Percentiles rank a stretch among this genome's conserved stretches.
Evolutionary conservation across 768 basidiomycete species (phyloP).

Genomic region (Trametes villosa): DNA sequence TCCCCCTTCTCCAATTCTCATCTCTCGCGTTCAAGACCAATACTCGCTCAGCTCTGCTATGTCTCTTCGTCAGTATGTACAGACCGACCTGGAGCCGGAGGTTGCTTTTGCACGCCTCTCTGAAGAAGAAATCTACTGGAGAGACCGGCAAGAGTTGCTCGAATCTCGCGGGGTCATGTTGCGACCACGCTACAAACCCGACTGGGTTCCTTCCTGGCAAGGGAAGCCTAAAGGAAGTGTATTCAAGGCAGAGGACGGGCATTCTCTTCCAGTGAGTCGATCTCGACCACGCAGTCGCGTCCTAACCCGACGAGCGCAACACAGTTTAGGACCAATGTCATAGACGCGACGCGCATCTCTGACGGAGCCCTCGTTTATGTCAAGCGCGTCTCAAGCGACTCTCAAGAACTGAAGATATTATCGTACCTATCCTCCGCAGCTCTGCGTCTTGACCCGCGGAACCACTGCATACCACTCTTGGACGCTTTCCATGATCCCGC

Average conservation of each 20-base stretch:
- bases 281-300: too few relatives aligned
- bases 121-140: not conserved
- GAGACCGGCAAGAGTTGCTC: conserved; percentile 4
- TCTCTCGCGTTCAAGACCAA: too few relatives aligned
- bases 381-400: conserved; percentile 10
- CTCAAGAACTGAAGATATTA: conserved; percentile 14
- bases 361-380: conserved; percentile 23
- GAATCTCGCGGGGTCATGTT: conserved; percentile 25
- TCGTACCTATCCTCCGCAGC: conserved; percentile 10
- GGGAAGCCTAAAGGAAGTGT: not conserved
- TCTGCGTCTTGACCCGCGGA: conserved; percentile 17
- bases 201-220: conserved; percentile 18
- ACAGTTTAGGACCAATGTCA: not conserved
- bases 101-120: not conserved
- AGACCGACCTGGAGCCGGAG: not conserved
- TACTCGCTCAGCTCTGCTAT: too few relatives aligned
- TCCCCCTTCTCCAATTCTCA: too few relatives aligned
- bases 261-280: not conserved
- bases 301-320: too few relatives aligned
- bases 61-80: too few relatives aligned
- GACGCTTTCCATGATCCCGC: conserved; percentile 19
- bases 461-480: conserved; percentile 26
- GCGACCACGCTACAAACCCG: conserved; percentile 25
- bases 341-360: conserved; percentile 25
- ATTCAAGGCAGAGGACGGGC: not conserved